Evolutionary conservation across 2,329 filamentous ascomycete species (phyloP), one percentile per base, ranked within the genome.

Genomic region (Fusarium illudens): DNA sequence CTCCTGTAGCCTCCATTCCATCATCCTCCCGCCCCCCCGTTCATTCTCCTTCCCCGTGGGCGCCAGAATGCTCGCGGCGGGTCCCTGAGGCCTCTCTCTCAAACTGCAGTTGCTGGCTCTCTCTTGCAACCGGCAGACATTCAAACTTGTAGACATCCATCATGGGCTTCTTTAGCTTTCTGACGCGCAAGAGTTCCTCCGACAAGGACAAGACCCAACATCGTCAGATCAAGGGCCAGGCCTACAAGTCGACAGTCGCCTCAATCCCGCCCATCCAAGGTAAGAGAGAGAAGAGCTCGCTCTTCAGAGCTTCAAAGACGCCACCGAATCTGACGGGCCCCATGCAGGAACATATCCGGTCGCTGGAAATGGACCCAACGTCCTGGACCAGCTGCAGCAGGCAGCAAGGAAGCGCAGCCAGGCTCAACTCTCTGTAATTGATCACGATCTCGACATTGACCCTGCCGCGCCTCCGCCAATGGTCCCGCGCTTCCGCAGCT

Each of bases 81-180:
- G 59, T 64, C 68, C 63, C 64, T 60, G 46, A 67, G 51, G 59
- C 60, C 58, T 67, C 62, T 44, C 13, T 36, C 55, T 52, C 44
- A 52, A 54, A 62, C 44, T 42, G 17, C 27, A 46, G 46, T 49
- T 20, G 27, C 7, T 17, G 15, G n/a, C 20, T 54, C n/a, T 37
- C n/a, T 34, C 36, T 51, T 39, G 48, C 13, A 29, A 32, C 39
- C 59, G 52, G 54, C 64, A 22, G 13, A 33, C 20, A 25, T 8
- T 19, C 29, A 49, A 32, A 32, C 27, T 33, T n/a, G 12, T 20
- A 17, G 4, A 20, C 6, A 20, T 20, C 46, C 65, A 71, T 67
- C 60, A 75, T 75, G 73, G 73, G 73, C 46, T 70, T 75, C 51
- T 71, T 75, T 37, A 75, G 58, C 56, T 64, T 75, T 34, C 60